Evolutionary conservation across 23 red algal species (phyloP), one percentile per base, ranked within the genome.

Genomic region (Gracilariopsis chorda): DNA sequence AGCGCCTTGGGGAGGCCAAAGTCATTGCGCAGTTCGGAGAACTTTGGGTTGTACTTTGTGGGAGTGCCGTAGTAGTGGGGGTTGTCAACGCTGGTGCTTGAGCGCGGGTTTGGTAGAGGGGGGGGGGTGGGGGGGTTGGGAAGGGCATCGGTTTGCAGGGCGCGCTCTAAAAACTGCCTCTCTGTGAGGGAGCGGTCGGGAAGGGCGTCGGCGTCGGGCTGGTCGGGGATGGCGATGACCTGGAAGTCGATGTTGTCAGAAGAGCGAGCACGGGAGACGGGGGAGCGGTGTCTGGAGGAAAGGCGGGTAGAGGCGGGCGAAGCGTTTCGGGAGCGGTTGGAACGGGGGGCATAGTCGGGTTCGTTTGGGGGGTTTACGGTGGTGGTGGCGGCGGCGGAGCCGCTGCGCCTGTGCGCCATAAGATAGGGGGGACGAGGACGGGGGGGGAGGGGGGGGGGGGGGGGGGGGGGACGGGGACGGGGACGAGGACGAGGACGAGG

Each of bases 1-100:
- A 41, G 45, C 27, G 85, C 85, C 6, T 17, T 63, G 25, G 69
- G 46, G 52, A 89, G 17, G 40, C 85, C 85, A 30, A 73, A 51
- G 28, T 89, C 65, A 20, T 77, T 63, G 51, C 65, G 68, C 35
- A 89, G 51, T 25, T 89, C 85, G 9, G 85, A 76, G 56, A 89
- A 89, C 35, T 89, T 89, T 48, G 85, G 85, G 25, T 76, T 64
- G 51, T 78, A 89, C 58, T 89, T 89, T 73, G 46, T 19, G 2
- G 65, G 59, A 28, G 28, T 53, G 41, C 69, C 85, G 1, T 65
- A 37, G 58, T 77, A 89, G 82, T 49, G 37, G 3, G 85, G 85
- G 56, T 89, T 89, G 51, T 89, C 85, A 21, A 89, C 85, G 70
- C 85, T 89, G 40, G 85, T 89, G 49, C 85, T 89, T 16, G 85